Evolutionary conservation across 2,329 filamentous ascomycete genomes (phyloP).

Genomic region (Epicoccum sorghinum): DNA sequence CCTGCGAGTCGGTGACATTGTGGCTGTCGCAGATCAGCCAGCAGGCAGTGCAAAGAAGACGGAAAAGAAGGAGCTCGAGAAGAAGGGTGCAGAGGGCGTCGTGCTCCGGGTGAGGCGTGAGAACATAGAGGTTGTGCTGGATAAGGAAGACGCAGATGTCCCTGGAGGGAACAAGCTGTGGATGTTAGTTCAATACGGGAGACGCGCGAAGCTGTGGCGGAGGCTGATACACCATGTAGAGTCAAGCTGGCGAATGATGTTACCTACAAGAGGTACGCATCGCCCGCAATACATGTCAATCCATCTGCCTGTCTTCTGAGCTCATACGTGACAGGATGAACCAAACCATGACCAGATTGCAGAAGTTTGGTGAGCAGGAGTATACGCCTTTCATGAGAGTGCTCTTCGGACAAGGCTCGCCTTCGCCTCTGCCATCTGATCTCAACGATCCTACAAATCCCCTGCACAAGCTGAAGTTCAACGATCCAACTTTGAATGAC

Average conservation of each 20-base stretch:
- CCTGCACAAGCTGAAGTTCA: conserved; percentile 57
- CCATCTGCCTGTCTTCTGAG: neutral
- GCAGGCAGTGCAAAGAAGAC: conserved; percentile 72
- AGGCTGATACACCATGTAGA: conserved; percentile 52
- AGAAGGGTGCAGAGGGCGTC: conserved; percentile 72
- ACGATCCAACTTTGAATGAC: conserved; percentile 63
- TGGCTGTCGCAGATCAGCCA: conserved; percentile 76
- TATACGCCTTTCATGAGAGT: conserved; percentile 65
- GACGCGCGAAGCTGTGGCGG: neutral
- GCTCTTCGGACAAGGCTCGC: conserved; percentile 64
- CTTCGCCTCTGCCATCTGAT: conserved; percentile 57
- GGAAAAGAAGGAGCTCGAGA: conserved; percentile 73
- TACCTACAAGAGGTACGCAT: conserved; percentile 64
- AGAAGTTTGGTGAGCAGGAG: conserved; percentile 61
- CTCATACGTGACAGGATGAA: conserved; percentile 58
- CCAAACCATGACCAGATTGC: conserved; percentile 66
- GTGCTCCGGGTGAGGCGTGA: conserved; percentile 67
- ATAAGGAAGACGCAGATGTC: conserved; percentile 65
- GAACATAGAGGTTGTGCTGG: conserved; percentile 70
- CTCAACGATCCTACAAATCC: conserved; percentile 49
- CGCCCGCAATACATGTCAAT: conserved; percentile 16
- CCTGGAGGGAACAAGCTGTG: conserved; percentile 63
- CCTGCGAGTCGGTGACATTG: conserved; percentile 77
- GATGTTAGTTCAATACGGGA: conserved; percentile 58
- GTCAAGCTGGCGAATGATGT: conserved; percentile 71